These are phyloP conservation scores for Combretum micranthum DNA, from an alignment of 345 rosid genomes.

Conservation along the genomic window DNA sequence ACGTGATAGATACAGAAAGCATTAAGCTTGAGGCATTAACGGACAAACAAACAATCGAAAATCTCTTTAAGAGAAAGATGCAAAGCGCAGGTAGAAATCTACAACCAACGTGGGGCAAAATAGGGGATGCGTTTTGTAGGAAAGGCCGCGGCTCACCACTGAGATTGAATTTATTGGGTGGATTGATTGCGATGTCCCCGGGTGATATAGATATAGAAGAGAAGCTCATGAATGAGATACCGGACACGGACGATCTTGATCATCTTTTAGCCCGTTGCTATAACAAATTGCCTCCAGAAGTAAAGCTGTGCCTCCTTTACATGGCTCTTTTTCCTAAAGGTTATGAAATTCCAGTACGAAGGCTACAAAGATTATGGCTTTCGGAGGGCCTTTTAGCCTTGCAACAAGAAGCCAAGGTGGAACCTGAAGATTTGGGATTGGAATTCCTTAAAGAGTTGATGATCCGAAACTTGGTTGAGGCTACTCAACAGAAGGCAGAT, in stretches of 20 bases:
- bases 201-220: neutral
- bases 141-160: neutral
- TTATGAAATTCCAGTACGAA: conserved; percentile 9
- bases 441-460: conserved; percentile 11
- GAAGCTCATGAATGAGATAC: neutral
- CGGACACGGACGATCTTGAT: neutral
- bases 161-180: neutral
- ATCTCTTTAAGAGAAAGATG: neutral
- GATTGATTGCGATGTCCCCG: neutral
- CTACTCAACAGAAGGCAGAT: conserved; percentile 10
- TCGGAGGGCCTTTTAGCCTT: conserved; percentile 15
- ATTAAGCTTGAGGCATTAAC: neutral
- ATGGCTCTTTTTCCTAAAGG: conserved; percentile 14
- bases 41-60: neutral
- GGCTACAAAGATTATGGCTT: conserved; percentile 19
- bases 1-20: neutral
- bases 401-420: neutral
- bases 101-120: too few species aligned
- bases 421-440: conserved; percentile 10
- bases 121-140: too few species aligned
- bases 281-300: conserved; percentile 7
- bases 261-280: neutral
- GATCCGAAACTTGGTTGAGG: conserved; percentile 11
- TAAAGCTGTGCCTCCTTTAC: conserved; percentile 17
- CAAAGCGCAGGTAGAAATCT: too few species aligned